Base-by-base conservation (phyloP, 176 grass and related monocot species). In the Calamus simplicifolius region DNA sequence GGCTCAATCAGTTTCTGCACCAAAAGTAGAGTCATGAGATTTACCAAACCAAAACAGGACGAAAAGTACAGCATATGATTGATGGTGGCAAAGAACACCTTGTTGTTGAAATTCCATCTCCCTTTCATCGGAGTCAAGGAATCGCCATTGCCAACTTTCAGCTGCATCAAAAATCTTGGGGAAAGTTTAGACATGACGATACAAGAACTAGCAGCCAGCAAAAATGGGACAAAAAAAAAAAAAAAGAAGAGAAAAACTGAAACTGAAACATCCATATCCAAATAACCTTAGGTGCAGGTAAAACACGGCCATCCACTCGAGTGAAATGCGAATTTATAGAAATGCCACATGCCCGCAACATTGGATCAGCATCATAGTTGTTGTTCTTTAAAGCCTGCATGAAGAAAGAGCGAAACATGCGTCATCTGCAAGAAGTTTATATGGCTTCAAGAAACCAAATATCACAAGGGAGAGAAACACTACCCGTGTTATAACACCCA, bases 31-130 rank as follows among this genome's bases (percentile, higher is more conserved):
- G 6, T 38, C 7, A 38, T 38, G 7, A 38, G 35, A 38, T 38
- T 38, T 38, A 38, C 35, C 35, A 38, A 38, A 38, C 35, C n/a
- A 51, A 6, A 18, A 4, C 6, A 16, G 16, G 28, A 65, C 4
- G 4, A 18, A 51, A 17, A 28, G 5, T 27, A 51, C 3, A 17
- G 17, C 3, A 51, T 6, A 10, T 28, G 51, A n/a, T n/a, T n/a
- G n/a, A 3, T 8, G 25, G 15, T 19, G 25, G 31, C 51, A 38
- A 14, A 55, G 3, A 58, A 69, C 23, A 92, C 93, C 81, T 88
- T 97, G 25, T 97, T 85, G 8, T 91, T 97, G 19, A 97, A 97
- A 56, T 97, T 97, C 93, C 87, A 97, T 10, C 93, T 65, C 8
- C 93, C 93, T 73, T 82, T 87, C 1, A 75, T 69, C 15, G 92